Conservation (phyloP, 495 filamentous ascomycete genomes). For the Tuber microsphaerosporum region DNA sequence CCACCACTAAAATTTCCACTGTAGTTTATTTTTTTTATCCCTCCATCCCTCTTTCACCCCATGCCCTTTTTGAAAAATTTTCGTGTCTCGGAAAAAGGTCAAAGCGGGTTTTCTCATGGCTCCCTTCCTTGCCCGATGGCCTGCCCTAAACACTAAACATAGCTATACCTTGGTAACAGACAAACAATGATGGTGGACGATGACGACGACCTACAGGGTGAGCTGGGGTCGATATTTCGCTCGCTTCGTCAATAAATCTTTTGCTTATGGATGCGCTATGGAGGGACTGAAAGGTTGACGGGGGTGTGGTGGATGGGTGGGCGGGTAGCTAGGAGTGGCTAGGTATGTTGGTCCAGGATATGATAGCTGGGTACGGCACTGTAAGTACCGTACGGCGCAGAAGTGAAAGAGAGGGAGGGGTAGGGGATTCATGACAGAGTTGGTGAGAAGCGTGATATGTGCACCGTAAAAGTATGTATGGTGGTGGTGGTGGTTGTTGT, state of each 20-base stretch:
- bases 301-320: slow-evolving; percentile 1
- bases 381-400: background rate
- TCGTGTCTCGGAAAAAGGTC: slow-evolving; percentile 39
- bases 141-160: slow-evolving; percentile 25
- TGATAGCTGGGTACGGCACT: slow-evolving; percentile 1
- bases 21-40: background rate
- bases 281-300: background rate
- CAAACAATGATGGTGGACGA: background rate
- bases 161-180: background rate
- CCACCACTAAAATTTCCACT: background rate
- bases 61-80: slow-evolving; percentile 27
- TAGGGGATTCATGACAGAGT: background rate
- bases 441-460: background rate
- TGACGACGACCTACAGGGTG: background rate
- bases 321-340: background rate
- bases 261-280: background rate
- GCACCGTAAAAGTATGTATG: background rate
- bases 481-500: slow-evolving; percentile 6
- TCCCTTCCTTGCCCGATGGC: slow-evolving; percentile 9
- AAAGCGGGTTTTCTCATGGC: slow-evolving; percentile 15
- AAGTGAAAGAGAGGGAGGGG: background rate
- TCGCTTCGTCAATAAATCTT: background rate
- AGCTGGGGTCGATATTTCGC: background rate
- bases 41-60: slow-evolving; percentile 13
- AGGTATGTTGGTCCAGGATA: background rate